A percentile compares a stretch with the other conserved stretches of the same genome.
These are phyloP conservation scores for Petunia secreta DNA, from an alignment of 257 asterid species.

Conservation along the genomic window DNA sequence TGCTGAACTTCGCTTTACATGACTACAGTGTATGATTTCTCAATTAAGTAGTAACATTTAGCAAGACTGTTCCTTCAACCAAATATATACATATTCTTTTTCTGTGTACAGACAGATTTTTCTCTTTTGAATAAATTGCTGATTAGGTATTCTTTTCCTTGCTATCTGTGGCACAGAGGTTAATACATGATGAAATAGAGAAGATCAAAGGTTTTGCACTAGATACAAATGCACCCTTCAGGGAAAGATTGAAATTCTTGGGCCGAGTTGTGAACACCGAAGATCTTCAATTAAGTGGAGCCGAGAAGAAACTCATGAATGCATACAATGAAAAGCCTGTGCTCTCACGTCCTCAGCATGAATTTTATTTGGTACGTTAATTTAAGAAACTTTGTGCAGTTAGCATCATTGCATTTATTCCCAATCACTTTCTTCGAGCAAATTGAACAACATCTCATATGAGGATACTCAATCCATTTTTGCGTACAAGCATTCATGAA, in stretches of 20 bases:
- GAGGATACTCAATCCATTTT: not conserved
- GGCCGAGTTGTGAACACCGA: constrained; percentile 74
- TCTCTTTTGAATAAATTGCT: constrained; percentile 9
- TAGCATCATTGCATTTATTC: not conserved
- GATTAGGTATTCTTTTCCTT: constrained; percentile 7
- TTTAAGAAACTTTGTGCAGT: not conserved
- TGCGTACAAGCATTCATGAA: constrained; percentile 21
- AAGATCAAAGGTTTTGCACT: constrained; percentile 74
- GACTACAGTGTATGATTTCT: constrained; percentile 19
- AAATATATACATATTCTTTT: constrained; percentile 3
- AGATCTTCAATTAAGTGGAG: constrained; percentile 63
- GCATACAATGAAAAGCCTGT: constrained; percentile 94
- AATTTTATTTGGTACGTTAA: constrained; percentile 70
- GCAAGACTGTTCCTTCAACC: not conserved
- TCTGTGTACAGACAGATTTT: not conserved
- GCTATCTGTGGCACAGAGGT: constrained; percentile 50
- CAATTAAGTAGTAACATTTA: constrained; percentile 2
- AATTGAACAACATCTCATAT: not conserved
- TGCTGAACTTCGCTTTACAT: constrained; percentile 21
- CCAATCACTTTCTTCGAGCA: not conserved
- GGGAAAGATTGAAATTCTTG: constrained; percentile 88
- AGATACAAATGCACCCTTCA: constrained; percentile 65
- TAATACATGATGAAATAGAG: constrained; percentile 76
- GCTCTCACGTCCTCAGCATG: constrained; percentile 95
- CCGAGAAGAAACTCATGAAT: constrained; percentile 90